phyloP scores from a whole-genome alignment of 805 yeast species.

The Kuraishia ogatae region DNA sequence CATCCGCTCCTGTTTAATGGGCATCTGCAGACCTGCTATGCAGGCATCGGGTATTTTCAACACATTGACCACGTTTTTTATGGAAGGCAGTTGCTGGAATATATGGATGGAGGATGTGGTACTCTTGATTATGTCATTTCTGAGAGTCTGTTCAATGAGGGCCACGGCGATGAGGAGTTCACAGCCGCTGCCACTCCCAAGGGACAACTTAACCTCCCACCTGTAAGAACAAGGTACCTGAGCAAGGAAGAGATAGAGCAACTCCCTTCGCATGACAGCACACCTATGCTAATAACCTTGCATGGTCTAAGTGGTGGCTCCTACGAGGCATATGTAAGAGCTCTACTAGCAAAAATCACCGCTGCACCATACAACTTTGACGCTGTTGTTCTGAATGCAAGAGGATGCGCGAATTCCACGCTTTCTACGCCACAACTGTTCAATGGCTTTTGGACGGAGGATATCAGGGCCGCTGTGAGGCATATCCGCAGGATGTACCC shows the following conservation, averaged over 20 bases:
- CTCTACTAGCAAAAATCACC: slow-evolving; percentile 37
- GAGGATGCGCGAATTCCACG: slow-evolving; percentile 71
- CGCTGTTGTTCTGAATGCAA: slow-evolving; percentile 56
- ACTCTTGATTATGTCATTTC: slow-evolving; percentile 68
- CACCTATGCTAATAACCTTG: slow-evolving; percentile 55
- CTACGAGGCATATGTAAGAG: slow-evolving; percentile 68
- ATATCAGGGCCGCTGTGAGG: slow-evolving; percentile 47
- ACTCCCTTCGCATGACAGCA: slow-evolving; percentile 18
- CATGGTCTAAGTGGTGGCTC: slow-evolving; percentile 86
- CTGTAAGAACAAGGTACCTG: slow-evolving; percentile 42
- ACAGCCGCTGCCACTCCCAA: slow-evolving; percentile 14
- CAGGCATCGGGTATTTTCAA: slow-evolving; percentile 47
- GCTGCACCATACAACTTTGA: slow-evolving; percentile 38
- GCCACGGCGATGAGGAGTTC: slow-evolving; percentile 13
- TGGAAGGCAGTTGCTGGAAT: slow-evolving; percentile 57
- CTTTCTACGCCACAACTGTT: slow-evolving; percentile 64
- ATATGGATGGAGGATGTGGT: slow-evolving; percentile 61
- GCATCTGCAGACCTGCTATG: slow-evolving; percentile 66
- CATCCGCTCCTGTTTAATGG: slow-evolving; percentile 66
- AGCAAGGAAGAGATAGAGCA: slow-evolving; percentile 32
- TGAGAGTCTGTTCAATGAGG: slow-evolving; percentile 14
- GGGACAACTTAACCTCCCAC: slow-evolving; percentile 19
- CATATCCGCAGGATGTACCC: slow-evolving; percentile 47
- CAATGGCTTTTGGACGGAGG: slow-evolving; percentile 66
- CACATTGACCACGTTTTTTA: slow-evolving; percentile 51